Conservation (phyloP, 2,329 filamentous ascomycete species). For the Arthrinium puccinioides region DNA sequence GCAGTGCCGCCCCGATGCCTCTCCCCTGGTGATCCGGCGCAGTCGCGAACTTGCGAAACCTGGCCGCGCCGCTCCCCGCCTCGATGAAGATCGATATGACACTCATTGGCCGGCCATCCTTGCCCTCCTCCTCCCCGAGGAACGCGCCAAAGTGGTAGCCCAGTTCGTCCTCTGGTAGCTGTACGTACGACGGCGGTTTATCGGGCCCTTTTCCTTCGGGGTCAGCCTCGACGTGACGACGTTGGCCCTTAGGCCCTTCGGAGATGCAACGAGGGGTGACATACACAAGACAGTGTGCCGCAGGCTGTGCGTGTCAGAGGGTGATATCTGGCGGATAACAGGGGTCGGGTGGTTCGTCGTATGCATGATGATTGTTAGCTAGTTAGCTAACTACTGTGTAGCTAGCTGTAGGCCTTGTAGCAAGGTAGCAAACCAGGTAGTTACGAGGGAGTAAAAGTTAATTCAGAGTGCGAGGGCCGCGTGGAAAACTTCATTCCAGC, state of each 20-base stretch:
- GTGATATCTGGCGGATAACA: slow-evolving; percentile 12
- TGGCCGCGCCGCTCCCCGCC: slow-evolving; percentile 7
- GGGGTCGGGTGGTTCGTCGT: no score
- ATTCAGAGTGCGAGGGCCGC: no score
- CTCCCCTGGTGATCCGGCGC: slow-evolving; percentile 13
- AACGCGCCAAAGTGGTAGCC: slow-evolving; percentile 17
- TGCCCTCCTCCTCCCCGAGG: background rate
- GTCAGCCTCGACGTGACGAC: no score
- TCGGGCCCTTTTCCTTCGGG: no score
- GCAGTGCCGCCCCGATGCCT: slow-evolving; percentile 14
- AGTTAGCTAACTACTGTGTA: no score
- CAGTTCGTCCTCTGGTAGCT: slow-evolving; percentile 13
- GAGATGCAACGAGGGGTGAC: no score
- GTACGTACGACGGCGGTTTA: slow-evolving; percentile 13
- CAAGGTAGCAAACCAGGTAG: no score
- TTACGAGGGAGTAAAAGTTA: no score
- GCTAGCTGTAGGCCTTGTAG: no score
- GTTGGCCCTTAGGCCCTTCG: no score
- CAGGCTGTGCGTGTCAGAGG: slow-evolving; percentile 12
- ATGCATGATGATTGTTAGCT: no score
- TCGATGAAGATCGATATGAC: slow-evolving; percentile 17
- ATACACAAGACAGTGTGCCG: slow-evolving; percentile 16
- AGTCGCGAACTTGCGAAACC: slow-evolving; percentile 19
- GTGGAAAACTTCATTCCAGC: no score
- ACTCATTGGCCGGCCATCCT: slow-evolving; percentile 9